Evolutionary conservation across 345 rosid genomes (phyloP).

Genomic region (Bruguiera sexangula): DNA sequence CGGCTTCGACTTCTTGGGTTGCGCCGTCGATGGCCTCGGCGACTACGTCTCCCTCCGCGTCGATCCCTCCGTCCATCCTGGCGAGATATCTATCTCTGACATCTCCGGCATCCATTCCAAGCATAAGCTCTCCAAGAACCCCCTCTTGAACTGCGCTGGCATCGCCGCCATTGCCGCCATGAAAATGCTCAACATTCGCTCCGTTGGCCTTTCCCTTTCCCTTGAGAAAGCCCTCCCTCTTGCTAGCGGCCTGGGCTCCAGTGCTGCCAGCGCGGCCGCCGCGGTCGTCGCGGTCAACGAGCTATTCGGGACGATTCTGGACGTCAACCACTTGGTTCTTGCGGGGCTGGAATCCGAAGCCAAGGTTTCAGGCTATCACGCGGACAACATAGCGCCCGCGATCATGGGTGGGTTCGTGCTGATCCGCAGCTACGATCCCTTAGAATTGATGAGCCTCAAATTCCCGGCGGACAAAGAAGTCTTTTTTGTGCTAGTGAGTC

Average conservation of each 20-base stretch:
- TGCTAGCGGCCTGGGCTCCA: constrained; percentile 79
- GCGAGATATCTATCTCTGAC: constrained; percentile 59
- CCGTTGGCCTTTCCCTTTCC: constrained; percentile 67
- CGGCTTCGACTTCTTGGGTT: constrained; percentile 85
- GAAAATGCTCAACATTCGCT: constrained; percentile 66
- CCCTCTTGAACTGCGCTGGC: constrained; percentile 84
- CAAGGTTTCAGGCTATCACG: constrained; percentile 90
- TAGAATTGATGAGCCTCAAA: constrained; percentile 50
- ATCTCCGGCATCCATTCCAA: constrained; percentile 45
- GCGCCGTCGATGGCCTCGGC: constrained; percentile 87
- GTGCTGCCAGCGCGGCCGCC: constrained; percentile 92
- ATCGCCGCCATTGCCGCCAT: constrained; percentile 84
- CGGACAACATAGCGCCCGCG: constrained; percentile 83
- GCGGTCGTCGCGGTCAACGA: constrained; percentile 87
- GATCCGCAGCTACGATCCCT: constrained; percentile 70
- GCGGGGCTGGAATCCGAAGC: constrained; percentile 90
- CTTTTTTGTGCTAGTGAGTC: constrained; percentile 68
- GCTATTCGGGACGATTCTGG: constrained; percentile 56
- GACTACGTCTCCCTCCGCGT: constrained; percentile 56
- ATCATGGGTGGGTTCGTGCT: constrained; percentile 85
- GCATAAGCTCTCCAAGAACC: constrained; percentile 63
- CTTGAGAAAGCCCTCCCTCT: constrained; percentile 73
- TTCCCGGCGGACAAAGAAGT: constrained; percentile 55
- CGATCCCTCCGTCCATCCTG: constrained; percentile 63
- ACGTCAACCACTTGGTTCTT: constrained; percentile 47